Evolutionary conservation across 2,329 filamentous ascomycete species (phyloP).

Genomic region (Didymella sp.): DNA sequence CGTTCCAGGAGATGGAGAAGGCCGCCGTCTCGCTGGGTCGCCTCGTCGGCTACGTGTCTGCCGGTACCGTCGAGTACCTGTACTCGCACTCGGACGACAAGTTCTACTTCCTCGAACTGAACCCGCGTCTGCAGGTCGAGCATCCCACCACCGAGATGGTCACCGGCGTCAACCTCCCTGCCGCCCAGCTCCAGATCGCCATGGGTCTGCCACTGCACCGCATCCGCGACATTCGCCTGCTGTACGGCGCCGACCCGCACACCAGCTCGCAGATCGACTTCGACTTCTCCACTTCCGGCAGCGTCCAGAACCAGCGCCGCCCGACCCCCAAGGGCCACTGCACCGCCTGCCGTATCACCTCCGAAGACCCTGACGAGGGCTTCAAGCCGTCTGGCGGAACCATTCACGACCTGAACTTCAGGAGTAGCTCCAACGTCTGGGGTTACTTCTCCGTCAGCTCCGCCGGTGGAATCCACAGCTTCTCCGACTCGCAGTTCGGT

Average conservation of each 20-base stretch:
- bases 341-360: conserved; percentile 98
- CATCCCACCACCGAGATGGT: conserved; percentile 99
- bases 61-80: conserved; percentile 97
- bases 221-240: conserved; percentile 91
- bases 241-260: conserved; percentile 95
- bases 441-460: conserved; percentile 99
- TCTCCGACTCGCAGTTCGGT: conserved; percentile 98
- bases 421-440: conserved; percentile 98
- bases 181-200: conserved; percentile 96
- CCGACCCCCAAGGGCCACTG: conserved; percentile 95
- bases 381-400: conserved; percentile 99
- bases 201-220: conserved; percentile 98
- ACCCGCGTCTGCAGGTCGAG: conserved; percentile 98
- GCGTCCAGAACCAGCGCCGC: conserved; percentile 82
- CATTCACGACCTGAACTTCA: conserved; percentile 99
- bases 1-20: conserved; percentile 96
- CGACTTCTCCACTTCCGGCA: conserved; percentile 87
- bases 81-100: conserved; percentile 98
- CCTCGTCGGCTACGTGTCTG: conserved; percentile 97
- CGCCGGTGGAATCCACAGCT: conserved; percentile 96
- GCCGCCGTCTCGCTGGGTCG: conserved; percentile 92
- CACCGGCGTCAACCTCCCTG: conserved; percentile 93
- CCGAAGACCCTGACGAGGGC: conserved; percentile 96
- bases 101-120: conserved; percentile 99
- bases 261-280: conserved; percentile 90